These are phyloP conservation scores for Podaxis mareebaensis DNA, from an alignment of 768 basidiomycete species.

Conservation along the genomic window DNA sequence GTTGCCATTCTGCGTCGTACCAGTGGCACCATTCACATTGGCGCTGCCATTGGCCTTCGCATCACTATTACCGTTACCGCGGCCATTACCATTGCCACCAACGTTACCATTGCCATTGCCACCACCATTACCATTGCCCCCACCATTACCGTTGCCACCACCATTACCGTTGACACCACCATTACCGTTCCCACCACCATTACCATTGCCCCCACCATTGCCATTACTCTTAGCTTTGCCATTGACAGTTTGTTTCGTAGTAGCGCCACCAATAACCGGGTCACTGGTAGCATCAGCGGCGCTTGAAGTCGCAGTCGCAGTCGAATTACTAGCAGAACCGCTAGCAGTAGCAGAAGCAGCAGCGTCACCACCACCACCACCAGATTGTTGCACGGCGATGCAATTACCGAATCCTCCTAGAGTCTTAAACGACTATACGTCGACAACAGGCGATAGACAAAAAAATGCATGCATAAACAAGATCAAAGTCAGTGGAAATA, in stretches of 20 bases:
- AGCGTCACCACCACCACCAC: slow-evolving; percentile 20
- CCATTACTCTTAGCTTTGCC: background rate
- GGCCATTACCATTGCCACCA: background rate
- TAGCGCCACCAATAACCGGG: too few species aligned
- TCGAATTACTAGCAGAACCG: slow-evolving; percentile 17
- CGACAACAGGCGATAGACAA: background rate
- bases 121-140: background rate
- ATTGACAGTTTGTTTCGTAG: background rate
- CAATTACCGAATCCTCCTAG: slow-evolving; percentile 57
- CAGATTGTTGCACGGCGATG: slow-evolving; percentile 44
- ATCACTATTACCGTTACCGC: slow-evolving; percentile 20
- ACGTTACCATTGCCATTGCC: background rate
- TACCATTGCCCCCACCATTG: background rate
- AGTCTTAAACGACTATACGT: slow-evolving; percentile 42
- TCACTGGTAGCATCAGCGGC: slow-evolving; percentile 19
- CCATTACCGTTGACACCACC: background rate
- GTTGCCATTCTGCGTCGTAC: background rate
- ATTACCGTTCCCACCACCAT: background rate
- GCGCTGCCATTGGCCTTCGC: background rate
- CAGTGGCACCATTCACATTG: background rate
- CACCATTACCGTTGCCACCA: background rate
- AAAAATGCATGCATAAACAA: background rate
- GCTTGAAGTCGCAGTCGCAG: slow-evolving; percentile 13
- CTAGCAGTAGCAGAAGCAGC: slow-evolving; percentile 5
- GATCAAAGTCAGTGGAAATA: background rate